Base-by-base conservation (phyloP, 306 rosid species). In the Parietaria judaica region DNA sequence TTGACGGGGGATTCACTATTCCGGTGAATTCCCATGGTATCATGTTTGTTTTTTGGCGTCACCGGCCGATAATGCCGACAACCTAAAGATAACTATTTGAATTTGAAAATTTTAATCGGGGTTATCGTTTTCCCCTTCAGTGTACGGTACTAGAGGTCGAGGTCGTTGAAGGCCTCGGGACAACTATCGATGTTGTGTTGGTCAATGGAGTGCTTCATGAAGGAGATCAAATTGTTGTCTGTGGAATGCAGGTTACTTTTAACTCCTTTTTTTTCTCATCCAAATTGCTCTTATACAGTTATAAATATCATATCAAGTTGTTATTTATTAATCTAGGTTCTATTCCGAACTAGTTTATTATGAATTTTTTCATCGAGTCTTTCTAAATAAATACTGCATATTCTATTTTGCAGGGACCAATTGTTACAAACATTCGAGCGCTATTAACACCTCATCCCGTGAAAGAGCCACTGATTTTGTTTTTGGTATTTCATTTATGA, bases 381-480 rank as follows among this genome's bases (percentile, higher is more conserved):
- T 53, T 11, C 17, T 36, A 52, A 48, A 47, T 36, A 52, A 48
- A 47, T 54, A 9, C 31, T 23, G 31, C 31, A 23, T 14, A 1
- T 53, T 44, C 53, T 16, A 5, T 37, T 54, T 48, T 48, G 37
- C 58, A 92, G 98, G 95, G 85, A n/a, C 90, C 98, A 56, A 88
- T 88, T 77, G 98, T 80, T 58, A 56, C 98, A 47, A 10, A 92
- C 15, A 83, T 88, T 71, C 90, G 96, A 67, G 91, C 98, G 50
- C 67, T 92, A 46, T 80, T 88, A 80, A 88, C 96, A n/a, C 98
- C 98, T 31, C 98, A 92, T 77, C 98, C 94, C 35, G 84, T 86
- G 95, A 88, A 92, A 75, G 96, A 92, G 70, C 92, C 86, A 47
- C 95, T 92, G 60, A 86, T 92, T 62, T 85, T 85, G 96, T 96